Conservation (phyloP, 805 yeast species). For the Ogataea siamensis region DNA sequence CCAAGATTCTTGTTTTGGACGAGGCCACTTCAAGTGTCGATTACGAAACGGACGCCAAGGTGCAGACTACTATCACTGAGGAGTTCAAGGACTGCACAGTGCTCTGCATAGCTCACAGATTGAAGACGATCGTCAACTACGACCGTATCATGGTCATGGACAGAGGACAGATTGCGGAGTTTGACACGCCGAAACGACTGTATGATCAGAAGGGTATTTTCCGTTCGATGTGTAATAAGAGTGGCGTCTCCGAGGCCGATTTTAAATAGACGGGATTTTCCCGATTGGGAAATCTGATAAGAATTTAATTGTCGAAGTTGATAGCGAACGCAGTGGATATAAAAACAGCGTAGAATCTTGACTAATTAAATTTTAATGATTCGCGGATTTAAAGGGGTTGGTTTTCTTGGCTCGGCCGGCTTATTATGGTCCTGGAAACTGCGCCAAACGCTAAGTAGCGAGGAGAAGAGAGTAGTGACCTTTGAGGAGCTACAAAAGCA, state of each 20-base stretch:
- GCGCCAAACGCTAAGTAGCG: slow-evolving; percentile 1
- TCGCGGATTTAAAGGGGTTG: not conserved
- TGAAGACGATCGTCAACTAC: slow-evolving; percentile 58
- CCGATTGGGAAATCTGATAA: slow-evolving; percentile 13
- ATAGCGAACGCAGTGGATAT: too few relatives aligned
- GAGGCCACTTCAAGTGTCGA: slow-evolving; percentile 81
- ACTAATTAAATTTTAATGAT: not conserved
- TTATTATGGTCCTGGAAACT: not conserved
- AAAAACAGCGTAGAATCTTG: too few relatives aligned
- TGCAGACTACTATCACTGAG: slow-evolving; percentile 55
- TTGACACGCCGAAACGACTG: slow-evolving; percentile 50
- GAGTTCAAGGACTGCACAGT: slow-evolving; percentile 66
- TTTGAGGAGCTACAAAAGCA: slow-evolving; percentile 43
- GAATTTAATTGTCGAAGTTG: not conserved
- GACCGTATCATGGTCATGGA: slow-evolving; percentile 62
- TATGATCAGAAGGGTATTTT: slow-evolving; percentile 45
- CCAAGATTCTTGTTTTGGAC: slow-evolving; percentile 63
- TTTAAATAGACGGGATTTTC: slow-evolving; percentile 26
- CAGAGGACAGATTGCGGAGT: slow-evolving; percentile 52
- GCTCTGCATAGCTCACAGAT: slow-evolving; percentile 69
- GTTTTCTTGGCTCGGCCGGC: not conserved
- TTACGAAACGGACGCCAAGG: slow-evolving; percentile 64
- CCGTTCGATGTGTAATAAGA: slow-evolving; percentile 49
- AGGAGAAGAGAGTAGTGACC: slow-evolving; percentile 8
- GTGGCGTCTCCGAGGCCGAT: slow-evolving; percentile 43